Evolutionary conservation across 208 protist genomes (phyloP), one percentile per base, ranked within the genome.

Genomic region (Blastocrithidia nonstop): DNA sequence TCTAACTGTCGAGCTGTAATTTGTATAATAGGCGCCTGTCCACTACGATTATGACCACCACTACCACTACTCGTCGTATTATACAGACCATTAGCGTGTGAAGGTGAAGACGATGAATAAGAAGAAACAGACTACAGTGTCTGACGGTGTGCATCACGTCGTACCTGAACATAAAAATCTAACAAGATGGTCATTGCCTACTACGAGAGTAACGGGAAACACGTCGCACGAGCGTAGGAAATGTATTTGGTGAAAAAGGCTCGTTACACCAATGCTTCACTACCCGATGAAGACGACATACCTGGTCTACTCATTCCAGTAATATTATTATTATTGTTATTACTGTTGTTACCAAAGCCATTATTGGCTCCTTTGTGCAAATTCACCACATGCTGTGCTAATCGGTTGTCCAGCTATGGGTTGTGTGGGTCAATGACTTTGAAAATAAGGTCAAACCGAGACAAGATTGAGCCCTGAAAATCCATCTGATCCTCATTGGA

Each of bases 401-500:
- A 91, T 1, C 57, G 63, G 35, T 77, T 62, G 57, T 99, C 96
- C 9, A 73, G 79, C 47, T 96, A 80, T 1, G 84, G 73, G 55
- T 97, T 88, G 11, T 82, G 71, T 4, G 77, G 72, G 71, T 99
- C 98, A 32, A 99, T 69, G 1, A 99, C 84, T 49, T 99, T 98
- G 64, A 99, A 99, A 42, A 99, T 88, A 11, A 99, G 79, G 65
- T 99, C 98, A 67, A 99, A 99, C 72, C 98, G 91, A 4, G 97
- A 99, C 24, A 99, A 57, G 70, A 99, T 99, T 8, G 97, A 99
- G 45, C 92, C 85, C 61, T 99, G 94, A 55, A 99, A 92, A 47
- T 91, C 82, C 80, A 94, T 95, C 62, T 96, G 84, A 21, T 90
- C 80, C 52, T 93, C 81, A 50, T 95, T 86, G 24, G 70, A 78